A percentile compares a stretch with the other conserved stretches of the same genome.
phyloP scores from a whole-genome alignment of 441 rosid species.

The Erysimum cheiri region DNA sequence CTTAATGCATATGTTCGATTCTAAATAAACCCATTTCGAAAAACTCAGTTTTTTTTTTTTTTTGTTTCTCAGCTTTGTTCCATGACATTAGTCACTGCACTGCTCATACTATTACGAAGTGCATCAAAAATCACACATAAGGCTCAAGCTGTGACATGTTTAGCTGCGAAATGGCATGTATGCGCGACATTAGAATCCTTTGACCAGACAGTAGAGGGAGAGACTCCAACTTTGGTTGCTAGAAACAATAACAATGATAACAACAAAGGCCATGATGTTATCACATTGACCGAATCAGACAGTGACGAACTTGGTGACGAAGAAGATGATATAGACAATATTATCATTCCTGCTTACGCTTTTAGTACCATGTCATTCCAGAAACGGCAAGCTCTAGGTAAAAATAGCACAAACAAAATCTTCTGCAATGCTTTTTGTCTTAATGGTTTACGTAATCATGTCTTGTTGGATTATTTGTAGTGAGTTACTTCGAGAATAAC shows the following conservation, averaged over 20 bases:
- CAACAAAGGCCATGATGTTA: constrained; percentile 35
- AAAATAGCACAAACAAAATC: neutral
- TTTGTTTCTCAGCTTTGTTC: constrained; percentile 72
- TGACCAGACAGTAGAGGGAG: constrained; percentile 60
- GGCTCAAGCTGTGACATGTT: constrained; percentile 83
- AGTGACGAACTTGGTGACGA: constrained; percentile 65
- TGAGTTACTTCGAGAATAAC: constrained; percentile 87
- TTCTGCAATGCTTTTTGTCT: neutral
- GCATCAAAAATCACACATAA: constrained; percentile 94
- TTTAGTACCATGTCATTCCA: constrained; percentile 82
- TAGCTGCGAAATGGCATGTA: constrained; percentile 90
- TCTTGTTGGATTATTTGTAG: constrained; percentile 50
- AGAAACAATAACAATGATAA: constrained; percentile 23
- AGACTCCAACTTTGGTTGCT: constrained; percentile 57
- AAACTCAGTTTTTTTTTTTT: neutral
- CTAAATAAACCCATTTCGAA: constrained; percentile 1
- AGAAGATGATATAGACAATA: constrained; percentile 85
- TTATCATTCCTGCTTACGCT: constrained; percentile 74
- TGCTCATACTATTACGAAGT: constrained; percentile 69
- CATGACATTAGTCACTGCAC: constrained; percentile 69
- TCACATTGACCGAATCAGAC: constrained; percentile 50
- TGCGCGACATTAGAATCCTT: constrained; percentile 76
- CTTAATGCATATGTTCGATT: neutral
- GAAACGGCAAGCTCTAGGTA: constrained; percentile 92
- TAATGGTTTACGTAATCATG: constrained; percentile 5